These are phyloP conservation scores for Pelargonium fulgidum DNA, from an alignment of 441 rosid species.

Conservation along the genomic window DNA sequence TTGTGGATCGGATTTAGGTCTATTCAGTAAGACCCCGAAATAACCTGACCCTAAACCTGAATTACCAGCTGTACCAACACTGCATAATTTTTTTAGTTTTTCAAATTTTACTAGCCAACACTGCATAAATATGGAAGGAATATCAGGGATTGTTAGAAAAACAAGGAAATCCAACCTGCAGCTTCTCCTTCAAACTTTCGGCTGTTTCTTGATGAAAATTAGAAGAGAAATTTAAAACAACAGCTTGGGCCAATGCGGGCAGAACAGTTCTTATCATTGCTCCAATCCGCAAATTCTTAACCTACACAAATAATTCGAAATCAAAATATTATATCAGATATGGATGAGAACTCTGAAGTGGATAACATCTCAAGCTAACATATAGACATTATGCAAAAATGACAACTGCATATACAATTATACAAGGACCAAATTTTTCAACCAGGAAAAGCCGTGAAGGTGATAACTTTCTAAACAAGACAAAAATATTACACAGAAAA, in stretches of 20 bases:
- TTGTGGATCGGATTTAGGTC: too few relatives aligned
- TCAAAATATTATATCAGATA: not conserved
- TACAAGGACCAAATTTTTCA: not conserved
- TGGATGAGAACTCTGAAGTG: not conserved
- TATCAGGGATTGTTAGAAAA: not conserved
- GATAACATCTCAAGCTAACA: not conserved
- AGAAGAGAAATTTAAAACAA: constrained; percentile 49
- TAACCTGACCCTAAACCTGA: too few relatives aligned
- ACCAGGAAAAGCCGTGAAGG: not conserved
- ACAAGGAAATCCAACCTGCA: constrained; percentile 45
- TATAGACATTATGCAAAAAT: not conserved
- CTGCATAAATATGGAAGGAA: not conserved
- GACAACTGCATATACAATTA: not conserved
- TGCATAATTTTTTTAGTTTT: too few relatives aligned
- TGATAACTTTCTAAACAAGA: not conserved
- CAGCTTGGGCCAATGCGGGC: constrained; percentile 80
- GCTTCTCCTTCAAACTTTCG: constrained; percentile 48
- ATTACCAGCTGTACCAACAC: too few relatives aligned
- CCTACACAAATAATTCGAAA: constrained; percentile 26
- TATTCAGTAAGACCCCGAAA: too few relatives aligned
- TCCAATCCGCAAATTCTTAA: constrained; percentile 80
- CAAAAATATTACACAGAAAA: not conserved
- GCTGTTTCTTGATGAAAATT: constrained; percentile 25
- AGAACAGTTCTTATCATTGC: constrained; percentile 87
- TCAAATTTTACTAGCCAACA: too few relatives aligned